Evolutionary conservation across 192 early-diverging fungal species (phyloP).

Genomic region (Backusella australiensis): DNA sequence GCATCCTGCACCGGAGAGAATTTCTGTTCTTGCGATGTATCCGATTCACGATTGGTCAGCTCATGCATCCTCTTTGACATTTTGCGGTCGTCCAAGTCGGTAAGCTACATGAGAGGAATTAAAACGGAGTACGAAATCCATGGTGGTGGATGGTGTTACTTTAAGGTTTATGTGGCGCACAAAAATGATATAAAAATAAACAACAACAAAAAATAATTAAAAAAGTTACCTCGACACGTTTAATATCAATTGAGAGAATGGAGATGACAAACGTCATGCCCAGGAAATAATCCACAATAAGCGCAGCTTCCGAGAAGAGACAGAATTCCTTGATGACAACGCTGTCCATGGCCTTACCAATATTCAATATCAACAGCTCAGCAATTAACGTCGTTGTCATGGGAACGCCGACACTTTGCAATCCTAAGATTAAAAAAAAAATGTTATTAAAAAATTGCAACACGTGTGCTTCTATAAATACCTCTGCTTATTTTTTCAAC

Average conservation of each 20-base stretch:
- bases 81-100: constrained; percentile 26
- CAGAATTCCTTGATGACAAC: constrained; percentile 75
- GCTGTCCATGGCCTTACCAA: constrained; percentile 57
- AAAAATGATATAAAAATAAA: no score
- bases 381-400: constrained; percentile 57
- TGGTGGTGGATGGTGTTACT: neutral
- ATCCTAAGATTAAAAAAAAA: constrained; percentile 29
- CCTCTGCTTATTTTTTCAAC: constrained; percentile 69
- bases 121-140: neutral
- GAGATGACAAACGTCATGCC: constrained; percentile 80
- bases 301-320: constrained; percentile 59
- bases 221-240: constrained; percentile 63
- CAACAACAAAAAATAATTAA: no score
- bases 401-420: constrained; percentile 64
- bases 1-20: constrained; percentile 22
- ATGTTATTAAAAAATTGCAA: neutral
- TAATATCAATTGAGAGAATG: constrained; percentile 80
- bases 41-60: constrained; percentile 9
- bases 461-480: neutral
- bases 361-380: constrained; percentile 54
- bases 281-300: constrained; percentile 76
- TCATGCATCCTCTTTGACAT: constrained; percentile 30
- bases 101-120: constrained; percentile 15
- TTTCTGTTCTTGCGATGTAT: neutral
- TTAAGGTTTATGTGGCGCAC: no score